Conservation (phyloP, 73 alveolate species). For the Tetrahymena malaccensis region DNA sequence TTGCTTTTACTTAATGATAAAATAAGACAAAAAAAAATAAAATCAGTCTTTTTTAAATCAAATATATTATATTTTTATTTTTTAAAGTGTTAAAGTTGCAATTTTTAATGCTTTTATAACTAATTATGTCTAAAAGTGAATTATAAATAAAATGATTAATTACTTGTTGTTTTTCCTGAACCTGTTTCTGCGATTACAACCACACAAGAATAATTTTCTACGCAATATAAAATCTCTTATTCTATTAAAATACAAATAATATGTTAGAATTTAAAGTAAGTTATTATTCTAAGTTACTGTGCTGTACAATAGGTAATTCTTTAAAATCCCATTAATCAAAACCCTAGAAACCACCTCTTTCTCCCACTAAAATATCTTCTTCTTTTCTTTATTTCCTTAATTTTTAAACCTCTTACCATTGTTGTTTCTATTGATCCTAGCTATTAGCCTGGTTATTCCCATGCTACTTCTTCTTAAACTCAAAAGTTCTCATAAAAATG, state of each 20-base stretch:
- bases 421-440: neutral
- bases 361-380: neutral
- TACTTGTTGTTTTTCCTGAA: constrained; percentile 88
- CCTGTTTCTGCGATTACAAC: constrained; percentile 91
- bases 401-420: neutral
- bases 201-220: neutral
- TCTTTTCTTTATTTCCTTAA: neutral
- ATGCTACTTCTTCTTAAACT: neutral
- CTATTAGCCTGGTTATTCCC: neutral
- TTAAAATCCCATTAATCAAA: neutral
- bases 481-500: neutral
- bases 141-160: neutral
- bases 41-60: no score
- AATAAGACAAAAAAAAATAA: no score
- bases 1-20: no score
- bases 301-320: neutral
- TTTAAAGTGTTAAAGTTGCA: no score
- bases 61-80: no score
- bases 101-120: neutral
- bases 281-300: neutral
- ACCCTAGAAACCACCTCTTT: neutral
- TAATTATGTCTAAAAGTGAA: neutral
- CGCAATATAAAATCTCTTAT: neutral
- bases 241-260: neutral
- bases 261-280: neutral